Conservation (phyloP, 1,139 yeast species). For the Kodamaea ohmeri region DNA sequence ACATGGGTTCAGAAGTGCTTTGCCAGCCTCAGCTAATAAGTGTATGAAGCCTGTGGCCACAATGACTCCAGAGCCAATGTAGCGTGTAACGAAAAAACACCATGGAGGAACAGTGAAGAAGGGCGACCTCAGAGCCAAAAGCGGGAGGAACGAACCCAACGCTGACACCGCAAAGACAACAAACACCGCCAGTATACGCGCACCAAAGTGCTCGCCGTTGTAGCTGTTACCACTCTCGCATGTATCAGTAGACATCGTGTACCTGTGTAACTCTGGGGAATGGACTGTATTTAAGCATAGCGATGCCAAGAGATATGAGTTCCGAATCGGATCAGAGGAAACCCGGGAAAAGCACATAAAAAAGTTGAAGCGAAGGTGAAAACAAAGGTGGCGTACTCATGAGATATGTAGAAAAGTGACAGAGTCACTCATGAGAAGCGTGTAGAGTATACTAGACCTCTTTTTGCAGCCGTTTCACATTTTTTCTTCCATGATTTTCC, state of each 20-base stretch:
- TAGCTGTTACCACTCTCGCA: conserved; percentile 21
- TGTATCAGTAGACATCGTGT: conserved; percentile 13
- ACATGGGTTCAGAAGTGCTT: conserved; percentile 31
- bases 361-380: not conserved
- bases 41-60: conserved; percentile 37
- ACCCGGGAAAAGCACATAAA: not conserved
- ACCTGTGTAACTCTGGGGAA: not conserved
- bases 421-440: too few relatives aligned
- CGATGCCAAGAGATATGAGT: not conserved
- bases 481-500: too few relatives aligned
- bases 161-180: conserved; percentile 31
- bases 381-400: too few relatives aligned
- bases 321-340: not conserved
- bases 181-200: conserved; percentile 31
- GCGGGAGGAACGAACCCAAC: conserved; percentile 32
- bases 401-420: too few relatives aligned
- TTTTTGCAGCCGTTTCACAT: too few relatives aligned
- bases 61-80: conserved; percentile 36
- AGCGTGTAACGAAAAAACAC: conserved; percentile 28
- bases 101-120: conserved; percentile 24
- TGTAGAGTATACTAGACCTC: too few relatives aligned
- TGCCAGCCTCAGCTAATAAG: conserved; percentile 29
- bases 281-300: not conserved
- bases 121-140: conserved; percentile 23
- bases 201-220: conserved; percentile 24